phyloP scores from a whole-genome alignment of 164 flowering plant species.

The Santalum album region DNA sequence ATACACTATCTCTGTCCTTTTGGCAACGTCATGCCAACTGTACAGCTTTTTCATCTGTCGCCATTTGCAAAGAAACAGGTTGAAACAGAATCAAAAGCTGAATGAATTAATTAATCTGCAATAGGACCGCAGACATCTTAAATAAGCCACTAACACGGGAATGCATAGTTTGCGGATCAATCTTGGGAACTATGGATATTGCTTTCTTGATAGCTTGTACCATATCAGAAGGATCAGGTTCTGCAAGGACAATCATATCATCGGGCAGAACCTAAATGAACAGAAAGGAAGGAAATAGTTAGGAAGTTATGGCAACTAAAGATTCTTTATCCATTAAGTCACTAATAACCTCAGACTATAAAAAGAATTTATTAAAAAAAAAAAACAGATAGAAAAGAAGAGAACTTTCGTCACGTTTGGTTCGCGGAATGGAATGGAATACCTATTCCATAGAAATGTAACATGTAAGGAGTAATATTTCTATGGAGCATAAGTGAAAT shows the following conservation, averaged over 20 bases:
- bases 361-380: no score
- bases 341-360: no score
- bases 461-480: no score
- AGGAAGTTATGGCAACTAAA: no score
- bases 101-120: not conserved
- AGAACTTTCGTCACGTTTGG: no score
- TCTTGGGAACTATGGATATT: slow-evolving; percentile 66
- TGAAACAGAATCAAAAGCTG: not conserved
- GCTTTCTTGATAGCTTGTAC: slow-evolving; percentile 74
- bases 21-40: slow-evolving; percentile 97
- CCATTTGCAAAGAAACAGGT: slow-evolving; percentile 7
- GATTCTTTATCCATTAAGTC: no score
- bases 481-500: no score
- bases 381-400: no score
- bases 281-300: not conserved
- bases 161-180: slow-evolving; percentile 93
- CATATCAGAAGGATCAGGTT: slow-evolving; percentile 88
- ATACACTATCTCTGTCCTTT: slow-evolving; percentile 84
- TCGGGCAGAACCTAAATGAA: slow-evolving; percentile 76
- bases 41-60: slow-evolving; percentile 76
- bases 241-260: slow-evolving; percentile 91
- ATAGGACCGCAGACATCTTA: not conserved
- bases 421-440: no score
- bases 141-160: slow-evolving; percentile 48
- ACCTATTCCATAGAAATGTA: no score